These are phyloP conservation scores for Jamesozyma spencerorum DNA, from an alignment of 805 yeast species.

Conservation along the genomic window DNA sequence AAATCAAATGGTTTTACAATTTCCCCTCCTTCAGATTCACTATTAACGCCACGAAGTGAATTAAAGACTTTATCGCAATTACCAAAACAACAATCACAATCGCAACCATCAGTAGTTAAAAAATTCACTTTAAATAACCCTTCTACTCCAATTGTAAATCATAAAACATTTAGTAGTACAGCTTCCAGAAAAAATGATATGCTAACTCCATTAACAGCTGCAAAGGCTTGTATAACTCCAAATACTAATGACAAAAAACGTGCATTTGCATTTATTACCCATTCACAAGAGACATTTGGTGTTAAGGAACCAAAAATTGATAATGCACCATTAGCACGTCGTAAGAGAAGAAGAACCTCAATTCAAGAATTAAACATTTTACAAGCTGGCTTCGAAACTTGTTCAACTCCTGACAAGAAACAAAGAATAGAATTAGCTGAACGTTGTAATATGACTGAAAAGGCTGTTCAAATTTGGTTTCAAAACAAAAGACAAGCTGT, in stretches of 20 bases:
- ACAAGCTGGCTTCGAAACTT: constrained; percentile 66
- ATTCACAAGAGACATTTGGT: constrained; percentile 83
- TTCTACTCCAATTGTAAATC: constrained; percentile 14
- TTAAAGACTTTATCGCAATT: neutral
- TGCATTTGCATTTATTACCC: constrained; percentile 81
- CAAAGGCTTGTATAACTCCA: constrained; percentile 27
- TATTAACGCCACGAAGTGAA: constrained; percentile 3
- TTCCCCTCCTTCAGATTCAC: neutral
- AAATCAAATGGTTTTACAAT: constrained; percentile 2
- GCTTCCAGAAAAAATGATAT: constrained; percentile 16
- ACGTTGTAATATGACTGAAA: constrained; percentile 86
- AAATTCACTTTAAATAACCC: constrained; percentile 5
- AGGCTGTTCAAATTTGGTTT: constrained; percentile 97
- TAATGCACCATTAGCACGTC: constrained; percentile 84
- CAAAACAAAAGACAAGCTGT: constrained; percentile 87
- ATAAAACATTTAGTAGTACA: neutral
- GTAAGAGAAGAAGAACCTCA: constrained; percentile 91
- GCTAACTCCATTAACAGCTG: constrained; percentile 28
- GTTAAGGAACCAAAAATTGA: constrained; percentile 75
- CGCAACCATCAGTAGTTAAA: neutral
- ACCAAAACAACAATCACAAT: neutral
- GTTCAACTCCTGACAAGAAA: constrained; percentile 72
- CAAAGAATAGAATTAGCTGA: constrained; percentile 71
- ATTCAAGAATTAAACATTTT: constrained; percentile 76
- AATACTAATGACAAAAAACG: constrained; percentile 28